These are phyloP conservation scores for Nelumbo lutea DNA, from an alignment of 164 flowering plant species.

Conservation along the genomic window DNA sequence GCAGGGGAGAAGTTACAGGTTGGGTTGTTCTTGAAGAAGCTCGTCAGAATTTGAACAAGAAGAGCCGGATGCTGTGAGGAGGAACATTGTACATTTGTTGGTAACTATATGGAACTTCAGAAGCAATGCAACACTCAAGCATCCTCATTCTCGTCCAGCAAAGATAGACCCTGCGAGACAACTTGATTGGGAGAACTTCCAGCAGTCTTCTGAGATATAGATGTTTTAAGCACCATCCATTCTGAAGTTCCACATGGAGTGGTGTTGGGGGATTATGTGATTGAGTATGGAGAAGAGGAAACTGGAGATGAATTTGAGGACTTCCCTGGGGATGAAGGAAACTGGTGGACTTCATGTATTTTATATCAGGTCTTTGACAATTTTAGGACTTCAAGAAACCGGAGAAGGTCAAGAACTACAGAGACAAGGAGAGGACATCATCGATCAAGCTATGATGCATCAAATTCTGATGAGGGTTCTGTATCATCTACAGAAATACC, in stretches of 20 bases:
- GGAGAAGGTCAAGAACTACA: constrained; percentile 65
- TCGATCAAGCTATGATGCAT: constrained; percentile 59
- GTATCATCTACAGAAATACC: constrained; percentile 61
- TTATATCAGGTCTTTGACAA: constrained; percentile 87
- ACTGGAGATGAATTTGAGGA: constrained; percentile 82
- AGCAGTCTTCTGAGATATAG: constrained; percentile 92
- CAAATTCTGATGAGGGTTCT: constrained; percentile 84
- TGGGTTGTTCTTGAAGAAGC: constrained; percentile 69
- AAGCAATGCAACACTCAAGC: constrained; percentile 68
- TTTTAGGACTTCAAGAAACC: constrained; percentile 71
- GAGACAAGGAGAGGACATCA: constrained; percentile 61
- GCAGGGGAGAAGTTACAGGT: constrained; percentile 94
- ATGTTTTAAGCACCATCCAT: constrained; percentile 90
- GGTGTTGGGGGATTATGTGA: constrained; percentile 92
- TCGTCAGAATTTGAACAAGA: constrained; percentile 55
- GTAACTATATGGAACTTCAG: constrained; percentile 66
- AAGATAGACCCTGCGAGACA: constrained; percentile 85
- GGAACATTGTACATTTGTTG: constrained; percentile 51
- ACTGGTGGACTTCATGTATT: constrained; percentile 97
- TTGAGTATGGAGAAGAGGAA: constrained; percentile 86
- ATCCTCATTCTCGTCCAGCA: constrained; percentile 88
- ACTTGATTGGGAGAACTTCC: constrained; percentile 95
- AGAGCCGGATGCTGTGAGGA: constrained; percentile 76
- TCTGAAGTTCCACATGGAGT: constrained; percentile 91
- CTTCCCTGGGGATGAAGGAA: constrained; percentile 75